Evolutionary conservation across 805 yeast species (phyloP), one percentile per base, ranked within the genome.

Genomic region (Saccharomycopsis guyanensis): DNA sequence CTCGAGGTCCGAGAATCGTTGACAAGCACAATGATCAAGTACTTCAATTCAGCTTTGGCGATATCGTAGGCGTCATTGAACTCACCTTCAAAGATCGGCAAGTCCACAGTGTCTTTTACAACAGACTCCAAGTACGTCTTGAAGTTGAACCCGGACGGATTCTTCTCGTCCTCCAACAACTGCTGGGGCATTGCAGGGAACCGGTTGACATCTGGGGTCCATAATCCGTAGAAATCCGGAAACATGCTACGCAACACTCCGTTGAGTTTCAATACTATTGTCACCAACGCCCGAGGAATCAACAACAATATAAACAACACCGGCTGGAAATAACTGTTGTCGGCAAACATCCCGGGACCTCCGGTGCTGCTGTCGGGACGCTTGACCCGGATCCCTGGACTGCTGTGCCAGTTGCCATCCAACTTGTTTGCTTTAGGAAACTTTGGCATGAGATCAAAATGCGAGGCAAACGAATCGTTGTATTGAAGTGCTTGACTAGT

Each of bases 21-120:
- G 3, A 81, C 61, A 34, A 81, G 60, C 32, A 79, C 66, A 4
- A 80, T 67, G 55, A 79, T 66, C 22, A 82, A 57, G 63, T 77
- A 80, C 57, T 73, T 73, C 27, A 66, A 60, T 20, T 71, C 66
- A 4, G 58, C 53, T 49, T 66, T 67, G 15, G 73, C 64, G 18
- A 55, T 48, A 18, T 62, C 60, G 43, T 65, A 65, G 1, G 72
- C 70, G n/a, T 65, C 67, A 51, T 73, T 73, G 53, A 70, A 73
- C 13, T 63, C 61, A 3, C 56, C 53, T 4, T 60, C 59, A 39
- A 54, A 62, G 15, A 66, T 47, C 1, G 54, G 54, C 38, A 65
- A 49, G 29, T 46, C 48, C 6, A 20, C 25, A 3, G 44, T 20
- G 10, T 58, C 56, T 4, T 47, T 49, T 16, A 38, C 36, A 7